A percentile compares a stretch with the other conserved stretches of the same genome.
Evolutionary conservation across 192 early-diverging fungal genomes (phyloP).

Genomic region (Kappamyces sp.): DNA sequence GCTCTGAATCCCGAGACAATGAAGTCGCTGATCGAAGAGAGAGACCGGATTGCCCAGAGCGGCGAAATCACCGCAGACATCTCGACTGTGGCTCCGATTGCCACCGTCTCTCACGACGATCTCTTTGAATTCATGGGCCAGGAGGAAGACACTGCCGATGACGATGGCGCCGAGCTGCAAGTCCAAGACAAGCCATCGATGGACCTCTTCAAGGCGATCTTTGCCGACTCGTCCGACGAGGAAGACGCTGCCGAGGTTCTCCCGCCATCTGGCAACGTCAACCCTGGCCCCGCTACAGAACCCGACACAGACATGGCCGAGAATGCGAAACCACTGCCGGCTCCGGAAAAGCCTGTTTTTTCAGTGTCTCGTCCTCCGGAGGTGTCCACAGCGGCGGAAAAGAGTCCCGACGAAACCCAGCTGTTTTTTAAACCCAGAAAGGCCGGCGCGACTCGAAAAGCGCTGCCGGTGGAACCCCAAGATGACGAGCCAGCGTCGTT

Average conservation of each 20-base stretch:
- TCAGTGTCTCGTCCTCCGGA: too few relatives aligned
- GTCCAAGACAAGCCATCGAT: constrained; percentile 51
- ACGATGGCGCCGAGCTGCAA: constrained; percentile 15
- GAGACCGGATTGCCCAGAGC: constrained; percentile 23
- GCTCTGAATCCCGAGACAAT: constrained; percentile 35
- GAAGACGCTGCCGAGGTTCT: constrained; percentile 36
- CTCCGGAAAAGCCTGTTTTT: too few relatives aligned
- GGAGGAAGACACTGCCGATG: constrained; percentile 2
- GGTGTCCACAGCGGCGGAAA: too few relatives aligned
- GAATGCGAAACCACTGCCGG: too few relatives aligned
- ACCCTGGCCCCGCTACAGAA: neutral
- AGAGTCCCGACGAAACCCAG: too few relatives aligned
- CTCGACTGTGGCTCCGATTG: constrained; percentile 7
- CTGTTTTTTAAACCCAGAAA: too few relatives aligned
- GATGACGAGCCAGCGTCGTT: too few relatives aligned
- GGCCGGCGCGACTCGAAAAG: too few relatives aligned
- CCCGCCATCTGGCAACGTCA: neutral
- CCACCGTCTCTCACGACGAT: neutral
- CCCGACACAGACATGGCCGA: neutral
- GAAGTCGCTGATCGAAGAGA: constrained; percentile 31
- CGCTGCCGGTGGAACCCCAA: too few relatives aligned
- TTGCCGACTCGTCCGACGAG: constrained; percentile 61
- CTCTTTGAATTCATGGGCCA: neutral
- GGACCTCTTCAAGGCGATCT: constrained; percentile 84
- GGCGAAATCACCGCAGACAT: constrained; percentile 8